phyloP scores from a whole-genome alignment of 169 alveolate species.

The Plasmodium adleri region DNA sequence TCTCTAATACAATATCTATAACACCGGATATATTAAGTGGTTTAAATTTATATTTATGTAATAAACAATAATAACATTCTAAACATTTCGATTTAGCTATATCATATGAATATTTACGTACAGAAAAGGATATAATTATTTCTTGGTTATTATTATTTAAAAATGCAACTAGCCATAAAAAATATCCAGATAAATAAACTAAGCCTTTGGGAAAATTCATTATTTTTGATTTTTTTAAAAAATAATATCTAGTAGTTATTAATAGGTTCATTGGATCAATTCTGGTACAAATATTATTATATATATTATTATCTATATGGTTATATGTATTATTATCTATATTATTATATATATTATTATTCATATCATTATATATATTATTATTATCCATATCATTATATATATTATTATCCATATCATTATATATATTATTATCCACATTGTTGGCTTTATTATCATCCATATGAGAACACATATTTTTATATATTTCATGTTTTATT shows the following conservation, averaged over 20 bases:
- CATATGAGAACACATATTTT: too few species aligned
- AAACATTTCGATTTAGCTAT: slow-evolving; percentile 45
- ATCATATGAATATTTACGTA: slow-evolving; percentile 60
- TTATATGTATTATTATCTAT: too few species aligned
- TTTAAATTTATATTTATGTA: slow-evolving; percentile 32
- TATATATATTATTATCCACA: too few species aligned
- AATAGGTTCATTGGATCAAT: slow-evolving; percentile 69
- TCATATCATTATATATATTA: too few species aligned
- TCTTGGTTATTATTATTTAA: slow-evolving; percentile 50
- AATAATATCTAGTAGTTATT: slow-evolving; percentile 62
- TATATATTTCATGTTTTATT: slow-evolving; percentile 12
- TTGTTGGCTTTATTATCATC: too few species aligned
- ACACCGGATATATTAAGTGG: slow-evolving; percentile 72
- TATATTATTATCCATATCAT: too few species aligned
- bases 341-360: too few species aligned
- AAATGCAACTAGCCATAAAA: slow-evolving; percentile 65
- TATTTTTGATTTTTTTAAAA: slow-evolving; percentile 68
- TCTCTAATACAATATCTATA: slow-evolving; percentile 47
- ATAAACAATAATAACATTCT: slow-evolving; percentile 51
- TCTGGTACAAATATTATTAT: background rate
- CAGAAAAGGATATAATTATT: slow-evolving; percentile 57
- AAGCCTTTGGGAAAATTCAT: slow-evolving; percentile 58
- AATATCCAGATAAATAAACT: slow-evolving; percentile 71
- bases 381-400: too few species aligned
- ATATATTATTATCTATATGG: too few species aligned